A percentile compares a stretch with the other conserved stretches of the same genome.
These are phyloP conservation scores for Rosa multiflora DNA, from an alignment of 306 rosid genomes.

Conservation along the genomic window DNA sequence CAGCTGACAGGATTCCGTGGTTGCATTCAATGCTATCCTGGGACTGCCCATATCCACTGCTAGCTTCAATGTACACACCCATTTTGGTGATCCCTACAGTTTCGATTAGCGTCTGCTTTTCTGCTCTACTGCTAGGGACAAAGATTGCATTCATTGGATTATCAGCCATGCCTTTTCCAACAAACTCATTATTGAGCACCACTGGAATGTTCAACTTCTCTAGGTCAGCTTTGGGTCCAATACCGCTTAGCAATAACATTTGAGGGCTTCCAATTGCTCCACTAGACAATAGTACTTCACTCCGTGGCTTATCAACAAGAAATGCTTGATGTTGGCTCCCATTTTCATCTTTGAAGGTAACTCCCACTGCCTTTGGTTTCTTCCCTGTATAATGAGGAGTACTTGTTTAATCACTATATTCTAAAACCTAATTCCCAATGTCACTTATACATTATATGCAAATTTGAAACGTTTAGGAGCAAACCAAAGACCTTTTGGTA, in stretches of 20 bases:
- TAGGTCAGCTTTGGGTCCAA: slow-evolving; percentile 77
- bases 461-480: neutral
- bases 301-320: slow-evolving; percentile 37
- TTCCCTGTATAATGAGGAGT: slow-evolving; percentile 41
- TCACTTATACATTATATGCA: neutral
- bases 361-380: slow-evolving; percentile 74
- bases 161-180: slow-evolving; percentile 91
- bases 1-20: slow-evolving; percentile 93
- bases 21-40: slow-evolving; percentile 77
- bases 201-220: slow-evolving; percentile 60
- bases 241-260: slow-evolving; percentile 80
- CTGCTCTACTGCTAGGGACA: slow-evolving; percentile 58
- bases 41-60: slow-evolving; percentile 90
- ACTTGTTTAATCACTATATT: neutral
- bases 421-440: neutral
- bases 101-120: slow-evolving; percentile 67
- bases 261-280: slow-evolving; percentile 96
- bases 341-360: slow-evolving; percentile 75
- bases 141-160: slow-evolving; percentile 90
- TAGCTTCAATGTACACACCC: slow-evolving; percentile 87
- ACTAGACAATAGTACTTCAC: slow-evolving; percentile 73
- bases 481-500: neutral
- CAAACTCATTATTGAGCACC: slow-evolving; percentile 57
- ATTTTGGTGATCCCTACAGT: slow-evolving; percentile 83
- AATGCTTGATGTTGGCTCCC: slow-evolving; percentile 72